These are phyloP conservation scores for Firmiana major DNA, from an alignment of 345 rosid species.

Conservation along the genomic window DNA sequence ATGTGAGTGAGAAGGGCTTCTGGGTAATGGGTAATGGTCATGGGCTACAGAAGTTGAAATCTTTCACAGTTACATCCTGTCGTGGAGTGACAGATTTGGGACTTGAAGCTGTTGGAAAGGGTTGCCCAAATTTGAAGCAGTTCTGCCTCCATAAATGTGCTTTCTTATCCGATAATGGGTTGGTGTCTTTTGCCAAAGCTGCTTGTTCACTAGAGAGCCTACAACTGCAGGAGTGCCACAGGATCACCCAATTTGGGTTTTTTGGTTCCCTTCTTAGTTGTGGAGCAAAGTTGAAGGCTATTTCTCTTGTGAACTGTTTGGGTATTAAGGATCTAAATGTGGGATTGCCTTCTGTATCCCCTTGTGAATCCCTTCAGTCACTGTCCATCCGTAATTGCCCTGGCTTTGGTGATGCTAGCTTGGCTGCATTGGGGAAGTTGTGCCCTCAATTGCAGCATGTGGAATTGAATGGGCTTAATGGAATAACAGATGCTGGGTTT, in stretches of 20 bases:
- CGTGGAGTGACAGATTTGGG: constrained; percentile 69
- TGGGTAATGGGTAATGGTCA: constrained; percentile 97
- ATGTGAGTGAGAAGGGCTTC: constrained; percentile 79
- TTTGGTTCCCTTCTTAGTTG: constrained; percentile 73
- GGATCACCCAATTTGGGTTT: constrained; percentile 81
- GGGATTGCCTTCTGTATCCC: constrained; percentile 33
- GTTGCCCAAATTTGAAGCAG: constrained; percentile 76
- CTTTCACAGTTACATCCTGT: constrained; percentile 62
- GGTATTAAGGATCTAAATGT: constrained; percentile 57
- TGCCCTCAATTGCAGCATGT: constrained; percentile 70
- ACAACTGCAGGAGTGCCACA: constrained; percentile 92
- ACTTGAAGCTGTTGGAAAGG: constrained; percentile 72
- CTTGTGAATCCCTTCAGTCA: constrained; percentile 54
- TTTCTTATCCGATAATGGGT: constrained; percentile 69
- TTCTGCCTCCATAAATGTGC: constrained; percentile 49
- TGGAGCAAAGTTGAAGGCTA: constrained; percentile 62
- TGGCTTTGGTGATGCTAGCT: constrained; percentile 71
- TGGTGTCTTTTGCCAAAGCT: constrained; percentile 65
- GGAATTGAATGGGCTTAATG: constrained; percentile 65
- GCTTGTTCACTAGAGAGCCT: constrained; percentile 68
- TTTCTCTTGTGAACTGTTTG: constrained; percentile 64
- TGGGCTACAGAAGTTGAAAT: constrained; percentile 73
- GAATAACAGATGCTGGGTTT: constrained; percentile 67
- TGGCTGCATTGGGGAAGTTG: constrained; percentile 63
- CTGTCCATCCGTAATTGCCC: constrained; percentile 72